phyloP scores from a whole-genome alignment of 352 stramenopile species.

The Phytopythium helicoides region DNA sequence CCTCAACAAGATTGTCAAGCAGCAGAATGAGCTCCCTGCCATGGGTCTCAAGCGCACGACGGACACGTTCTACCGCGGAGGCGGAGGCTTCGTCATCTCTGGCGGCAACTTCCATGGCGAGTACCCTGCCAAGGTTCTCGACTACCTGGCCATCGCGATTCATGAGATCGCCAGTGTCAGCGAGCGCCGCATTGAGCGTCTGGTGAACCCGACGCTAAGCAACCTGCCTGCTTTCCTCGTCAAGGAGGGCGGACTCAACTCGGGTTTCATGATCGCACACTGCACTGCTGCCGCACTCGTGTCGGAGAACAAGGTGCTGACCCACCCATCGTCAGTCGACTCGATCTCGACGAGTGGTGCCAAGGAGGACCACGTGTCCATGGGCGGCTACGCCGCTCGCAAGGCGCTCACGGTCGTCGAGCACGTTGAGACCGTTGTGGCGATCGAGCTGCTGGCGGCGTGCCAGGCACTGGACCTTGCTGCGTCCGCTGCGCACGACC shows the following conservation, averaged over 20 bases:
- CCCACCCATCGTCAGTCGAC: constrained; percentile 84
- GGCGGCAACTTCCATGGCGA: constrained; percentile 91
- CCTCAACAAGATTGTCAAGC: constrained; percentile 54
- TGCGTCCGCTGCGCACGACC: constrained; percentile 80
- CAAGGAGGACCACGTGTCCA: constrained; percentile 91
- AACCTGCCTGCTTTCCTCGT: constrained; percentile 86
- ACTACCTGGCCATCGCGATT: constrained; percentile 89
- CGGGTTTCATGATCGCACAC: constrained; percentile 91
- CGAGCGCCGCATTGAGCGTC: constrained; percentile 83
- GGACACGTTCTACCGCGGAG: constrained; percentile 79
- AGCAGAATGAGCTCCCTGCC: constrained; percentile 40
- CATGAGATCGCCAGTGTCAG: constrained; percentile 84
- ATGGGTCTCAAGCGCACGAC: constrained; percentile 76
- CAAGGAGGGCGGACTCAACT: constrained; percentile 84
- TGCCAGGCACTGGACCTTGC: constrained; percentile 89
- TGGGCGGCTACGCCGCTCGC: constrained; percentile 81
- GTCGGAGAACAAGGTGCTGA: constrained; percentile 90
- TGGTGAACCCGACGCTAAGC: constrained; percentile 86
- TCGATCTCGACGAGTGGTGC: constrained; percentile 86
- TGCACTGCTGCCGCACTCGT: constrained; percentile 85
- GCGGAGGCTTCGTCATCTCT: constrained; percentile 83
- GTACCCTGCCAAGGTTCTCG: constrained; percentile 87
- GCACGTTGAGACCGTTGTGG: constrained; percentile 86
- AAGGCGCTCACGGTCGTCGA: constrained; percentile 86
- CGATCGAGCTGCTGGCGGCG: constrained; percentile 84